Percentiles rank a stretch among this genome's conserved stretches.
These are phyloP conservation scores for Lolium rigidum DNA, from an alignment of 176 grass and related monocot genomes.

Conservation along the genomic window DNA sequence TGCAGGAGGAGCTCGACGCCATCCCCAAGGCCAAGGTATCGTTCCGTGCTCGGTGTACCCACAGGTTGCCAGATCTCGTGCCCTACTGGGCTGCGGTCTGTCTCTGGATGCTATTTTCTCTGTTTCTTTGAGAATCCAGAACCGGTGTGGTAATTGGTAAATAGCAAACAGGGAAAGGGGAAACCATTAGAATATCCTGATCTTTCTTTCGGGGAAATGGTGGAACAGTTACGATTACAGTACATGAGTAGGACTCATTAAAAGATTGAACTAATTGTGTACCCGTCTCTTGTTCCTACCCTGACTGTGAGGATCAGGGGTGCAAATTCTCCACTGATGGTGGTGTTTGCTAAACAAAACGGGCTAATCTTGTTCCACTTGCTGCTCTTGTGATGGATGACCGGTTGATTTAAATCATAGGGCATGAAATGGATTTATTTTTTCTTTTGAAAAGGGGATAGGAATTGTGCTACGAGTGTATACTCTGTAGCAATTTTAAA, in stretches of 20 bases:
- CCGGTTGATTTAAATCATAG: conserved; percentile 19
- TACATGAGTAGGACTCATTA: not conserved
- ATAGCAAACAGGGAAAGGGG: not conserved
- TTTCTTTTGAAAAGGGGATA: not conserved
- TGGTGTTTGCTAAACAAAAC: not conserved
- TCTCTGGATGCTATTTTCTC: not conserved
- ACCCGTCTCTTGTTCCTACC: not conserved
- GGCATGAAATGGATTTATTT: not conserved
- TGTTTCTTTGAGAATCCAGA: conserved; percentile 8
- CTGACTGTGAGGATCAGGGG: not conserved
- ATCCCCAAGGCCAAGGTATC: conserved; percentile 94
- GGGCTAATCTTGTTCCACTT: not conserved
- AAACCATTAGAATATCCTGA: not conserved
- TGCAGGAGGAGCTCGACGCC: conserved; percentile 81
- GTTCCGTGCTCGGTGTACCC: not conserved
- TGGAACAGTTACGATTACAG: not conserved
- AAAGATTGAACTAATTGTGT: not conserved
- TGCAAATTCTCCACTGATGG: conserved; percentile 18
- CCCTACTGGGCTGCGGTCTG: not conserved
- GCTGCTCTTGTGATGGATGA: not conserved
- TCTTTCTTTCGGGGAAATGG: not conserved
- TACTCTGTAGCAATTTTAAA: not conserved
- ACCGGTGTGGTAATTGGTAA: not conserved
- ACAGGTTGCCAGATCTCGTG: not conserved
- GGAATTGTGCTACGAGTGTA: not conserved